Conservation (phyloP, 192 early-diverging fungal species). For the Backusella circina region DNA sequence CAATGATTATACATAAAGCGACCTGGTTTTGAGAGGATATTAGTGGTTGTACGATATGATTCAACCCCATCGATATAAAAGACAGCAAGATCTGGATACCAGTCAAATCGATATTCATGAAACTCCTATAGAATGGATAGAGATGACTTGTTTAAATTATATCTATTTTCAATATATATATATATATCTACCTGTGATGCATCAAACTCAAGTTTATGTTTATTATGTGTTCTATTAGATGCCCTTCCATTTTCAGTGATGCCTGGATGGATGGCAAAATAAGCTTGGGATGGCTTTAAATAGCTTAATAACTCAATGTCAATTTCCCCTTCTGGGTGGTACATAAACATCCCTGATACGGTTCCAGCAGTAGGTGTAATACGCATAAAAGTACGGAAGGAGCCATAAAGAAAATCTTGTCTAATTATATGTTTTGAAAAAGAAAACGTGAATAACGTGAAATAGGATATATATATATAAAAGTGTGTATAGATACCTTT, state of each 20-base stretch:
- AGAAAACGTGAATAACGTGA: neutral
- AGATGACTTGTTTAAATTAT: neutral
- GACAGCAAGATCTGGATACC: constrained; percentile 12
- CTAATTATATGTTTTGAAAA: neutral
- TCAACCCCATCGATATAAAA: constrained; percentile 16
- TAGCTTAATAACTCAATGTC: constrained; percentile 20
- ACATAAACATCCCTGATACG: constrained; percentile 17
- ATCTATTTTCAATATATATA: neutral
- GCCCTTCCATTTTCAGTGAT: constrained; percentile 12
- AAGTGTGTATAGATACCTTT: neutral
- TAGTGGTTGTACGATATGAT: neutral
- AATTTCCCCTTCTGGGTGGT: constrained; percentile 11
- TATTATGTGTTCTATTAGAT: constrained; percentile 7
- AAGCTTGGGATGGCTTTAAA: constrained; percentile 13
- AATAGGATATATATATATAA: too few relatives aligned
- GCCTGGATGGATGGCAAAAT: constrained; percentile 28
- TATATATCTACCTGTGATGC: constrained; percentile 1
- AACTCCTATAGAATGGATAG: neutral
- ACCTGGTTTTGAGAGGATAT: constrained; percentile 17
- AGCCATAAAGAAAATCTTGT: constrained; percentile 16
- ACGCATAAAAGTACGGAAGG: constrained; percentile 12
- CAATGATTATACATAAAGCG: constrained; percentile 24
- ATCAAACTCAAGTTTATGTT: constrained; percentile 12
- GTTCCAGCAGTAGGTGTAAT: constrained; percentile 14
- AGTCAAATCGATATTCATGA: constrained; percentile 33